Evolutionary conservation across 1,284 basidiomycete genomes (phyloP).

Genomic region (Naganishia cerealis): DNA sequence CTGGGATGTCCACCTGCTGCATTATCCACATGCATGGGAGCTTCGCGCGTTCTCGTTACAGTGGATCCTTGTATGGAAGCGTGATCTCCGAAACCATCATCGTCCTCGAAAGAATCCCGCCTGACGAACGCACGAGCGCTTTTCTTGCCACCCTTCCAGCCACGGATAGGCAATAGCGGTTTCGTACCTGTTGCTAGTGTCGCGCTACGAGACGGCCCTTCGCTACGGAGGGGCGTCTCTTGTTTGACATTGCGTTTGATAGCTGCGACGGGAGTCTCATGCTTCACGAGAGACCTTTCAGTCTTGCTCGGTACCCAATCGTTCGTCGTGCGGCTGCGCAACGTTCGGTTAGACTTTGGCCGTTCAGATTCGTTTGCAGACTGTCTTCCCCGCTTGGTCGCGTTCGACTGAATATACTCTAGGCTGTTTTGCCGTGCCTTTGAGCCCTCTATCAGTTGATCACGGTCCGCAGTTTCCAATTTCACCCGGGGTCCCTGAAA

Average conservation of each 20-base stretch:
- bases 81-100: slow-evolving; percentile 1
- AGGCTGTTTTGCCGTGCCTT: neutral
- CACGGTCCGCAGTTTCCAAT: neutral
- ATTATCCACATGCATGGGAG: neutral
- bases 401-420: neutral
- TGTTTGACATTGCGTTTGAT: neutral
- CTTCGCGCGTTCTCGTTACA: neutral
- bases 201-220: neutral
- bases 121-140: slow-evolving; percentile 10
- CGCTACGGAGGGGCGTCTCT: slow-evolving; percentile 7
- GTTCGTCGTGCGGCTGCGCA: neutral
- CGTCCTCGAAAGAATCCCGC: slow-evolving; percentile 16
- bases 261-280: neutral
- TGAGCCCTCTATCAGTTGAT: too few relatives aligned
- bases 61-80: neutral
- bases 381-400: neutral
- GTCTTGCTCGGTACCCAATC: neutral
- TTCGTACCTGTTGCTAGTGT: slow-evolving; percentile 9
- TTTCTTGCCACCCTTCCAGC: slow-evolving; percentile 21
- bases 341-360: slow-evolving; percentile 2
- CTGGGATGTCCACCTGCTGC: neutral
- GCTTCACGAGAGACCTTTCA: neutral
- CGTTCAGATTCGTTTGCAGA: neutral
- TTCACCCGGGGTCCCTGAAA: neutral
- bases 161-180: slow-evolving; percentile 15